phyloP scores from a whole-genome alignment of 345 rosid genomes.

The Eucalyptus regnans region DNA sequence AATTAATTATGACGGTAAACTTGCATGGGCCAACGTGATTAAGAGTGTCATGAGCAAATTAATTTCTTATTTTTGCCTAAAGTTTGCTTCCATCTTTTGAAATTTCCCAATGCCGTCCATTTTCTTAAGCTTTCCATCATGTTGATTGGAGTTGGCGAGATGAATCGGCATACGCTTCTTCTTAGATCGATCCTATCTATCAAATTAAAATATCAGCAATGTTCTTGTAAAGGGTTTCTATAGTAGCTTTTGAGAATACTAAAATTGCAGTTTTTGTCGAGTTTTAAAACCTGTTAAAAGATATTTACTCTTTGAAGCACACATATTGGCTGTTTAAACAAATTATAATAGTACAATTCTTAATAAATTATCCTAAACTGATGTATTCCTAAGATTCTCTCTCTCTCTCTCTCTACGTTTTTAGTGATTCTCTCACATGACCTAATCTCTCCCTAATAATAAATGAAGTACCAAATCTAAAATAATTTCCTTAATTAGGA shows the following conservation, averaged over 20 bases:
- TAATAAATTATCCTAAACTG: not conserved
- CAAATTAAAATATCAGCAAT: too few species aligned
- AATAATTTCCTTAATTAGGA: not conserved
- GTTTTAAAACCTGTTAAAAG: too few species aligned
- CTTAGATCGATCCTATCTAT: too few species aligned
- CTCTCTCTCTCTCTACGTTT: not conserved
- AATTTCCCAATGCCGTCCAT: not conserved
- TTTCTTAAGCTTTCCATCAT: too few species aligned
- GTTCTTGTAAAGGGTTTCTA: too few species aligned
- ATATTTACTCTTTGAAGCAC: too few species aligned
- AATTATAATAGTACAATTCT: too few species aligned
- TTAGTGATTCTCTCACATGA: not conserved
- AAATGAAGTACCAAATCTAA: not conserved
- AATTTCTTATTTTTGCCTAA: not conserved
- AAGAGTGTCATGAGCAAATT: not conserved
- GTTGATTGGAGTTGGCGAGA: too few species aligned
- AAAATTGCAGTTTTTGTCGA: too few species aligned
- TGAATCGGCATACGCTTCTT: fast-evolving
- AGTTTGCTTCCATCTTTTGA: not conserved
- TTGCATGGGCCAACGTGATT: not conserved
- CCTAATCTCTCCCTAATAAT: not conserved
- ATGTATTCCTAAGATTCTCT: not conserved
- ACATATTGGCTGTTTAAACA: too few species aligned
- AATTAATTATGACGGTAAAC: too few species aligned
- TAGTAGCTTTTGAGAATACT: too few species aligned